Conservation (phyloP, 768 basidiomycete genomes). For the Pleurotus cornucopiae region DNA sequence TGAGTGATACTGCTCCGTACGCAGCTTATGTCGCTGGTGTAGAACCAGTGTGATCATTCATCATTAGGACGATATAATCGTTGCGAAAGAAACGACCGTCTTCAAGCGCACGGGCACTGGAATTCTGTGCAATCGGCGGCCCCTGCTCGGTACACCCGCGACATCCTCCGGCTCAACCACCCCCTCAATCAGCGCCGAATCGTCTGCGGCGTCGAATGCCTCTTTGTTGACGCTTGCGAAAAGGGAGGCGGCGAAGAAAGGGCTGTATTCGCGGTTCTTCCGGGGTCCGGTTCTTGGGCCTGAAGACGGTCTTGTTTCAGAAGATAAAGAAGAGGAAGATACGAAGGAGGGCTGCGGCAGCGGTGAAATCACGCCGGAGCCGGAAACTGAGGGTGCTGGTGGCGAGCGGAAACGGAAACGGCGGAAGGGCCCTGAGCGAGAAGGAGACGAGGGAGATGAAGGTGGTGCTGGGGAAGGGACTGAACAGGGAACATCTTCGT, state of each 20-base stretch:
- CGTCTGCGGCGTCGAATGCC: constrained; percentile 26
- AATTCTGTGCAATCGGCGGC: constrained; percentile 70
- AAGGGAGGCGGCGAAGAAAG: constrained; percentile 69
- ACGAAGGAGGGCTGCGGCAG: too few species aligned
- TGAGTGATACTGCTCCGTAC: constrained; percentile 14
- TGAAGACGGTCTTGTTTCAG: constrained; percentile 16
- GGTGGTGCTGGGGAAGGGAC: background rate
- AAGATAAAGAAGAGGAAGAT: too few species aligned
- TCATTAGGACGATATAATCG: background rate
- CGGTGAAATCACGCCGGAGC: too few species aligned
- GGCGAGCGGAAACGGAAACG: background rate
- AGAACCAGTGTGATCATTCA: too few species aligned
- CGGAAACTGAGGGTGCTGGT: background rate
- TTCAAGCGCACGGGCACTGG: constrained; percentile 67
- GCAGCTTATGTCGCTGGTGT: too few species aligned
- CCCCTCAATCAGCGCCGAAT: constrained; percentile 23
- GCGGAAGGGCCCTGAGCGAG: background rate
- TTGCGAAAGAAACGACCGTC: constrained; percentile 15
- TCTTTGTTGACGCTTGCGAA: constrained; percentile 65
- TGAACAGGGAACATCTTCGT: too few species aligned
- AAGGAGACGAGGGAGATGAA: background rate
- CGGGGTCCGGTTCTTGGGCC: constrained; percentile 68
- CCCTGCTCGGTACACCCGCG: constrained; percentile 45
- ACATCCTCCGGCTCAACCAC: constrained; percentile 42
- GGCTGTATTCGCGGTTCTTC: constrained; percentile 79